phyloP scores from a whole-genome alignment of 225 moss, liverwort and hornwort species.

The Ulota crispa region DNA sequence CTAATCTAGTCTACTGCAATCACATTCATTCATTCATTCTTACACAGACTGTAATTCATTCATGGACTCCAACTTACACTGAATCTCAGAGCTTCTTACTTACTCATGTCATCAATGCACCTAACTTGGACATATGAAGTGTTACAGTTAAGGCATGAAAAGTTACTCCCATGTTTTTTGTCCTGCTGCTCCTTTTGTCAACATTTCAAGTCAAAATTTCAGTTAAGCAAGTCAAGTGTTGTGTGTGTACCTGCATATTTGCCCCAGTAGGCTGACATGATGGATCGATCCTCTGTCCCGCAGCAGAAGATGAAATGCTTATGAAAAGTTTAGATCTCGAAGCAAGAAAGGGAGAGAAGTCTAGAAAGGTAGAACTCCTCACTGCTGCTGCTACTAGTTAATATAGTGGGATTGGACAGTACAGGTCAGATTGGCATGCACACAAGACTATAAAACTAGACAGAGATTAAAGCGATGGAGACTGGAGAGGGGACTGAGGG shows the following conservation, averaged over 20 bases:
- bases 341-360: not conserved
- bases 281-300: constrained; percentile 36
- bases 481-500: not conserved
- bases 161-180: not conserved
- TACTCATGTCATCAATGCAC: too few relatives aligned
- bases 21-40: too few relatives aligned
- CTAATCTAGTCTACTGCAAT: too few relatives aligned
- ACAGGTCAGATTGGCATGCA: not conserved
- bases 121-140: too few relatives aligned
- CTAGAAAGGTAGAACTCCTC: not conserved
- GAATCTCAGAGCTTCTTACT: too few relatives aligned
- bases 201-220: not conserved
- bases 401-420: not conserved
- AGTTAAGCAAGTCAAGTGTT: not conserved
- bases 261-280: constrained; percentile 64
- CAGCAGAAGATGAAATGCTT: constrained; percentile 1
- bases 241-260: constrained; percentile 57
- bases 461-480: not conserved
- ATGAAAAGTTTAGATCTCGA: too few relatives aligned
- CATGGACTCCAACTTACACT: too few relatives aligned
- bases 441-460: too few relatives aligned
- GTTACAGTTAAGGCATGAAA: too few relatives aligned
- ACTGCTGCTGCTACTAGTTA: not conserved
- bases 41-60: too few relatives aligned
- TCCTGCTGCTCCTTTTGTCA: not conserved